These are phyloP conservation scores for Beta macrorhiza DNA, from an alignment of 179 eudicot species.

Conservation along the genomic window DNA sequence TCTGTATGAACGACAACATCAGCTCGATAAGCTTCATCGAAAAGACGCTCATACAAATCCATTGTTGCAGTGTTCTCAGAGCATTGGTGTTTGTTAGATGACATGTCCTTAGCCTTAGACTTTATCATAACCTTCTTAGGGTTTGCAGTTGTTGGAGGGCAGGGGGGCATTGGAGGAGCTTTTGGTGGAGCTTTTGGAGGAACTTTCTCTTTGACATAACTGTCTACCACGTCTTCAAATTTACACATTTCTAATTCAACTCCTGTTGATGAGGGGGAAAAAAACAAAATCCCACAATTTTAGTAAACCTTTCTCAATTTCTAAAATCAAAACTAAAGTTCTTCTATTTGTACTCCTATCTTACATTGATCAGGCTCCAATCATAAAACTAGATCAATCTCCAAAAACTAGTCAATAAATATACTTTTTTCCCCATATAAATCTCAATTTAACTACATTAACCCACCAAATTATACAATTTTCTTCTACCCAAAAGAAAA, in stretches of 20 bases:
- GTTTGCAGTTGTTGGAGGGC: constrained; percentile 25
- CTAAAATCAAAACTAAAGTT: neutral
- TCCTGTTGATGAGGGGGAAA: constrained; percentile 7
- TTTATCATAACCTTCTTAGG: constrained; percentile 27
- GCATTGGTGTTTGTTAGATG: constrained; percentile 26
- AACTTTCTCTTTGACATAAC: neutral
- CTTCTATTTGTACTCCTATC: neutral
- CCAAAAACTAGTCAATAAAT: neutral
- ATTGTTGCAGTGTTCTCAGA: constrained; percentile 29
- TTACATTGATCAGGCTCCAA: neutral
- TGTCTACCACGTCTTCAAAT: constrained; percentile 21
- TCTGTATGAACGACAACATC: constrained; percentile 66
- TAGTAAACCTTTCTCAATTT: neutral
- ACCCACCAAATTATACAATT: neutral
- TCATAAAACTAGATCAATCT: neutral
- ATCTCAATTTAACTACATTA: neutral
- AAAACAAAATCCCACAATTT: neutral
- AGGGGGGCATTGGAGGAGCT: constrained; percentile 55
- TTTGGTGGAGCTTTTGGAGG: constrained; percentile 23
- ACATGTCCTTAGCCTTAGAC: constrained; percentile 11
- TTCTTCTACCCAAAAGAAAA: no score
- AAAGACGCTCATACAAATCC: constrained; percentile 66
- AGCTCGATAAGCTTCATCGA: constrained; percentile 76
- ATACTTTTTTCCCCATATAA: neutral
- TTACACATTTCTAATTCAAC: neutral